Evolutionary conservation across 805 yeast species (phyloP).

Genomic region (Starmera quercuum): DNA sequence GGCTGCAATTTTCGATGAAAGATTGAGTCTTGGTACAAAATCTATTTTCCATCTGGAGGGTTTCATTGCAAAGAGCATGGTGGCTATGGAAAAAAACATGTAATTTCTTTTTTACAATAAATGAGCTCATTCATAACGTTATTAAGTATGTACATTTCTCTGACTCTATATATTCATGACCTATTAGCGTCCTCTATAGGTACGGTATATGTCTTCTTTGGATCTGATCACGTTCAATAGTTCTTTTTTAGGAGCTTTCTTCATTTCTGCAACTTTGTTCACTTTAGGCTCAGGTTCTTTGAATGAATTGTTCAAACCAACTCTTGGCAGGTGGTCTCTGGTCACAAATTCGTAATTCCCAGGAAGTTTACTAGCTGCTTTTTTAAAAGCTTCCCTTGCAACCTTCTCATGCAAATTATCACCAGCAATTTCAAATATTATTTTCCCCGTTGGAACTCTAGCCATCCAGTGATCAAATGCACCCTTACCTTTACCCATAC

Average conservation of each 20-base stretch:
- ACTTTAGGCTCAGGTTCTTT: conserved; percentile 34
- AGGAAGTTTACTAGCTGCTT: conserved; percentile 88
- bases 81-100: conserved; percentile 46
- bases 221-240: conserved; percentile 48
- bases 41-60: conserved; percentile 95
- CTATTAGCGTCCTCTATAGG: conserved; percentile 53
- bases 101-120: neutral
- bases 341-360: conserved; percentile 84
- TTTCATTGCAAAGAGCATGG: conserved; percentile 84
- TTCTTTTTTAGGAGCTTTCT: conserved; percentile 57
- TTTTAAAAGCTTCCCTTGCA: conserved; percentile 83
- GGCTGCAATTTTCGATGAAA: conserved; percentile 72
- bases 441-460: conserved; percentile 92
- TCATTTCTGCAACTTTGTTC: conserved; percentile 48
- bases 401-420: conserved; percentile 77
- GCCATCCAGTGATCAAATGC: conserved; percentile 96
- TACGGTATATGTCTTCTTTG: conserved; percentile 41
- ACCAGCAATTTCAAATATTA: conserved; percentile 75
- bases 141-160: conserved; percentile 2
- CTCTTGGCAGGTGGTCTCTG: conserved; percentile 56
- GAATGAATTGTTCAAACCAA: conserved; percentile 48
- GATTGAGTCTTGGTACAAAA: conserved; percentile 79
- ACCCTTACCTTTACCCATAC: conserved; percentile 99
- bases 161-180: too few relatives aligned
- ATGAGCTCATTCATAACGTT: neutral